phyloP scores from a whole-genome alignment of 305 asterid species.

The Fraxinus floribunda region DNA sequence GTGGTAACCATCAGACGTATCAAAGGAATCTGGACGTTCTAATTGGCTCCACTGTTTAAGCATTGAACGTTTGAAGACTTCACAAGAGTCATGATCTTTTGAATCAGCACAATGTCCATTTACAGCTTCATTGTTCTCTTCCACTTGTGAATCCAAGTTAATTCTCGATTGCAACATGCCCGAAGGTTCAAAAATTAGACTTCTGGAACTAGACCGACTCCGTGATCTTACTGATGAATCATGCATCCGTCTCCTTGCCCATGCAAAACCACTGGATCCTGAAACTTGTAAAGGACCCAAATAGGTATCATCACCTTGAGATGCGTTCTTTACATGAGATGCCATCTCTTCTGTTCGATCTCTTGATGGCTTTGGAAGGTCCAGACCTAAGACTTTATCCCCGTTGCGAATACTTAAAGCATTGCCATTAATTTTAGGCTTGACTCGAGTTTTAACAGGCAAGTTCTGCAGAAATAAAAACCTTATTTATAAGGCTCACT shows the following conservation, averaged over 20 bases:
- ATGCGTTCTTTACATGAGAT: slow-evolving; percentile 69
- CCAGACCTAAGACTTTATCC: slow-evolving; percentile 39
- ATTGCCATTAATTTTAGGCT: slow-evolving; percentile 36
- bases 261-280: slow-evolving; percentile 92
- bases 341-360: slow-evolving; percentile 48
- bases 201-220: slow-evolving; percentile 84
- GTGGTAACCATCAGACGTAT: slow-evolving; percentile 74
- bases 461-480: slow-evolving; percentile 47
- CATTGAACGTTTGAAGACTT: slow-evolving; percentile 42
- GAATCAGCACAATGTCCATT: slow-evolving; percentile 35
- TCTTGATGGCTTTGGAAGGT: slow-evolving; percentile 48
- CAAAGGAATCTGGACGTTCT: slow-evolving; percentile 72
- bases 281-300: slow-evolving; percentile 85
- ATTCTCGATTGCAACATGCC: slow-evolving; percentile 49
- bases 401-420: slow-evolving; percentile 32
- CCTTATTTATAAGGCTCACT: neutral
- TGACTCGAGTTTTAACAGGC: slow-evolving; percentile 46
- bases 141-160: slow-evolving; percentile 47
- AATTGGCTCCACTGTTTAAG: slow-evolving; percentile 75
- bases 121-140: slow-evolving; percentile 44
- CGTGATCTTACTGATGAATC: slow-evolving; percentile 68
- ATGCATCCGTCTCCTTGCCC: slow-evolving; percentile 73
- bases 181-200: slow-evolving; percentile 70
- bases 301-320: slow-evolving; percentile 79
- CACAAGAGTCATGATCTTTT: slow-evolving; percentile 54